phyloP scores from a whole-genome alignment of 768 basidiomycete genomes.

The Tylopilus cervinicoccineus region DNA sequence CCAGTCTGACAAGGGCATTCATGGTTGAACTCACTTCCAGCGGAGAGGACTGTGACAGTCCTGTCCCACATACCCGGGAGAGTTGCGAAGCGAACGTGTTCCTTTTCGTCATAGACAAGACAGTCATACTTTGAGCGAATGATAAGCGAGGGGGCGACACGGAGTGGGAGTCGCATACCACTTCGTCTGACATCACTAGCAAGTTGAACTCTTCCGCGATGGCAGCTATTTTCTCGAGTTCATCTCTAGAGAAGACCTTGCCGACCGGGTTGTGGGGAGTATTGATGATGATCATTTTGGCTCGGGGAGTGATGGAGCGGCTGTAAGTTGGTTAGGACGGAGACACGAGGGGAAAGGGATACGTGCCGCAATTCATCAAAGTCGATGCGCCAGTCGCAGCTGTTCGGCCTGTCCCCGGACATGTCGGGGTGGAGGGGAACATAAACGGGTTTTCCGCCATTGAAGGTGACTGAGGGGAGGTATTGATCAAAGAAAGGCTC shows the following conservation, averaged over 20 bases:
- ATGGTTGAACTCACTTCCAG: slow-evolving; percentile 64
- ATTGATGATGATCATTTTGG: slow-evolving; percentile 94
- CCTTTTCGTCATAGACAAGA: slow-evolving; percentile 80
- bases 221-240: slow-evolving; percentile 81
- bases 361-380: slow-evolving; percentile 79
- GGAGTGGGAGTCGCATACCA: slow-evolving; percentile 50
- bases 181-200: slow-evolving; percentile 93
- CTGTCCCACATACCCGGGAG: slow-evolving; percentile 99
- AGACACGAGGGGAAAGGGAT: background rate
- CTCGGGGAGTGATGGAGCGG: slow-evolving; percentile 78
- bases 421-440: slow-evolving; percentile 92
- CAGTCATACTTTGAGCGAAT: slow-evolving; percentile 72
- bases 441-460: slow-evolving; percentile 88
- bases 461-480: slow-evolving; percentile 89
- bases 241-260: slow-evolving; percentile 84
- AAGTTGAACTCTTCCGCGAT: slow-evolving; percentile 91
- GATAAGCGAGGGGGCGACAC: background rate
- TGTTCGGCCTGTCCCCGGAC: slow-evolving; percentile 45
- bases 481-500: slow-evolving; percentile 99
- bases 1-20: background rate
- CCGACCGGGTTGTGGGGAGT: slow-evolving; percentile 99
- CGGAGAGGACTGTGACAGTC: slow-evolving; percentile 94
- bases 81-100: slow-evolving; percentile 89
- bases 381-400: slow-evolving; percentile 85
- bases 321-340: slow-evolving; percentile 33